These are phyloP conservation scores for Rehmannia glutinosa DNA, from an alignment of 257 asterid genomes.

Conservation along the genomic window DNA sequence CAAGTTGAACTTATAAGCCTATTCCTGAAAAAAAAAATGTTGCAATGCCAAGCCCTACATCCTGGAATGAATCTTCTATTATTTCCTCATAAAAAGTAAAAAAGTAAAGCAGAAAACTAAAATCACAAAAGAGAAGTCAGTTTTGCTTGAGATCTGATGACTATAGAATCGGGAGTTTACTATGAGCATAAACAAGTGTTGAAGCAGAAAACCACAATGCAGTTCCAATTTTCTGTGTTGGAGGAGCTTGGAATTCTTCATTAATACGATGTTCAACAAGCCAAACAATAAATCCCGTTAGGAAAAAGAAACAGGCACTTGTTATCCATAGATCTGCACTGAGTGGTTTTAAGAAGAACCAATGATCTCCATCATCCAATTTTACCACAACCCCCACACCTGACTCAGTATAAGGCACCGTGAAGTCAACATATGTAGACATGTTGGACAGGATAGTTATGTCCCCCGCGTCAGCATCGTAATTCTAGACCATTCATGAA, in stretches of 20 bases:
- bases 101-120: too few relatives aligned
- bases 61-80: too few relatives aligned
- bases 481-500: too few relatives aligned
- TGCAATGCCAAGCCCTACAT: too few relatives aligned
- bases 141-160: background rate
- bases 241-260: slow-evolving; percentile 41
- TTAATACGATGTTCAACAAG: too few relatives aligned
- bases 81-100: too few relatives aligned
- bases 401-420: background rate
- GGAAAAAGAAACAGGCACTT: slow-evolving; percentile 21
- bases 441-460: too few relatives aligned
- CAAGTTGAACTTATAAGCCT: too few relatives aligned
- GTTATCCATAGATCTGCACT: slow-evolving; percentile 28
- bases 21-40: too few relatives aligned
- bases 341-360: slow-evolving; percentile 48
- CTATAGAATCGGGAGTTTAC: slow-evolving; percentile 22
- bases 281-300: slow-evolving; percentile 38
- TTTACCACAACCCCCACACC: slow-evolving; percentile 32
- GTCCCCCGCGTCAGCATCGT: too few relatives aligned
- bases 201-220: slow-evolving; percentile 33
- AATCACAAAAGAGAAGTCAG: background rate
- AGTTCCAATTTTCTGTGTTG: slow-evolving; percentile 30
- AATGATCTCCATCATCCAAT: slow-evolving; percentile 21
- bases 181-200: slow-evolving; percentile 40
- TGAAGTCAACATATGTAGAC: too few relatives aligned